These are phyloP conservation scores for Gaeumannomyces sp. DNA, from an alignment of 2,329 filamentous ascomycete genomes.

Conservation along the genomic window DNA sequence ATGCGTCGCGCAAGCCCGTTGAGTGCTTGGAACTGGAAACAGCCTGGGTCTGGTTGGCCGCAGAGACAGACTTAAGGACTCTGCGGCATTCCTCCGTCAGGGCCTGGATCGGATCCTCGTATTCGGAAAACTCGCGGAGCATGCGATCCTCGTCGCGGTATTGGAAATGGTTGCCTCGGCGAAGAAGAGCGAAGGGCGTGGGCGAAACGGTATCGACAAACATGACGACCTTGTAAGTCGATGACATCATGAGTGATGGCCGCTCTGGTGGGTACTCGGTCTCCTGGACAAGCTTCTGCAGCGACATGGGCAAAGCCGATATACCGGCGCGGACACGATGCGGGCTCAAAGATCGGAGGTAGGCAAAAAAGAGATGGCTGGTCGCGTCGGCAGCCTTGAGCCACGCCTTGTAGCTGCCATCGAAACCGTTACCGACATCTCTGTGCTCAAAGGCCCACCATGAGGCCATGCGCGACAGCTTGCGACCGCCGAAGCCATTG, in stretches of 20 bases:
- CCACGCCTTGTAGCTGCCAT: slow-evolving; percentile 90
- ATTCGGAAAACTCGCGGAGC: slow-evolving; percentile 80
- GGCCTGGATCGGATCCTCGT: slow-evolving; percentile 80
- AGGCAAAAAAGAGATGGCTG: slow-evolving; percentile 96
- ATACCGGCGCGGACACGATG: slow-evolving; percentile 72
- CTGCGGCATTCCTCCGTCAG: slow-evolving; percentile 91
- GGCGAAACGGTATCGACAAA: slow-evolving; percentile 93
- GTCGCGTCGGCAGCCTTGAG: slow-evolving; percentile 87
- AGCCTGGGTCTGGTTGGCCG: slow-evolving; percentile 73
- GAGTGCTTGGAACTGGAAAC: slow-evolving; percentile 65
- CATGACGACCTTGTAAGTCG: slow-evolving; percentile 89
- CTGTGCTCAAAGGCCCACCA: slow-evolving; percentile 98
- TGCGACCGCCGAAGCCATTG: slow-evolving; percentile 88
- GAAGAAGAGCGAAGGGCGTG: slow-evolving; percentile 84
- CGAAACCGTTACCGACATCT: slow-evolving; percentile 85
- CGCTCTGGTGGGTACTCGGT: slow-evolving; percentile 88
- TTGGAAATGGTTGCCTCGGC: slow-evolving; percentile 89
- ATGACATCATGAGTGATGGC: slow-evolving; percentile 68
- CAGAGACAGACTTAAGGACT: slow-evolving; percentile 82
- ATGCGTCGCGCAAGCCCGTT: slow-evolving; percentile 72
- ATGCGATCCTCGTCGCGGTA: slow-evolving; percentile 83
- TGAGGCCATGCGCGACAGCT: slow-evolving; percentile 88
- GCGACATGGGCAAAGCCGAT: slow-evolving; percentile 77
- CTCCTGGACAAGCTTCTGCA: slow-evolving; percentile 84
- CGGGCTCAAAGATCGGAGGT: slow-evolving; percentile 84